phyloP scores from a whole-genome alignment of 352 stramenopile species.

The Phytophthora cactorum region DNA sequence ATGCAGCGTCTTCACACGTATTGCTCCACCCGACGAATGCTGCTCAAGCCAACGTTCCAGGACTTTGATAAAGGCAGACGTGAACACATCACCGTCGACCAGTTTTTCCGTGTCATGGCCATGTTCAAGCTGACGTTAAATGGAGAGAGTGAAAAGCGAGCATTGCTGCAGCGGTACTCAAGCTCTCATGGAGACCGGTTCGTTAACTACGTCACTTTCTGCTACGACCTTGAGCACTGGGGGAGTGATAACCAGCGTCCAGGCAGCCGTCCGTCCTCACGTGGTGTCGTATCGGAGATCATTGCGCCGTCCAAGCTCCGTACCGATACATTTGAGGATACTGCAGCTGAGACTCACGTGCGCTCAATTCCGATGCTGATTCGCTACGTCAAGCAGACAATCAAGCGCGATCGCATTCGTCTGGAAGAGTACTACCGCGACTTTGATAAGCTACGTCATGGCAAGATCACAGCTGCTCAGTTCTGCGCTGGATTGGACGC shows the following conservation, averaged over 20 bases:
- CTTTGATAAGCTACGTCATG: constrained; percentile 83
- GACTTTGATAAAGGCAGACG: constrained; percentile 81
- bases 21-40: constrained; percentile 63
- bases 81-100: constrained; percentile 81
- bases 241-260: constrained; percentile 37
- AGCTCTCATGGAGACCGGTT: constrained; percentile 78
- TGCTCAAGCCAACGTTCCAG: constrained; percentile 84
- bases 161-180: constrained; percentile 73
- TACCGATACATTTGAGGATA: constrained; percentile 45
- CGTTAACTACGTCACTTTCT: constrained; percentile 88
- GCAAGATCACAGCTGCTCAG: constrained; percentile 73
- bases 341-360: constrained; percentile 32
- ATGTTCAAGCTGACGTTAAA: constrained; percentile 77
- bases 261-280: constrained; percentile 45
- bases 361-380: constrained; percentile 75
- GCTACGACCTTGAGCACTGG: constrained; percentile 77
- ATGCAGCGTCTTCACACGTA: constrained; percentile 72
- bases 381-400: constrained; percentile 80
- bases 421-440: constrained; percentile 87
- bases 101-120: constrained; percentile 84
- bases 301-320: constrained; percentile 57
- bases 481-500: constrained; percentile 69
- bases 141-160: constrained; percentile 52
- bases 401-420: constrained; percentile 83
- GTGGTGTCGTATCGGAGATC: constrained; percentile 63